Evolutionary conservation across 106 monocot genomes (phyloP).

Genomic region (Dendrobium chrysotoxum): DNA sequence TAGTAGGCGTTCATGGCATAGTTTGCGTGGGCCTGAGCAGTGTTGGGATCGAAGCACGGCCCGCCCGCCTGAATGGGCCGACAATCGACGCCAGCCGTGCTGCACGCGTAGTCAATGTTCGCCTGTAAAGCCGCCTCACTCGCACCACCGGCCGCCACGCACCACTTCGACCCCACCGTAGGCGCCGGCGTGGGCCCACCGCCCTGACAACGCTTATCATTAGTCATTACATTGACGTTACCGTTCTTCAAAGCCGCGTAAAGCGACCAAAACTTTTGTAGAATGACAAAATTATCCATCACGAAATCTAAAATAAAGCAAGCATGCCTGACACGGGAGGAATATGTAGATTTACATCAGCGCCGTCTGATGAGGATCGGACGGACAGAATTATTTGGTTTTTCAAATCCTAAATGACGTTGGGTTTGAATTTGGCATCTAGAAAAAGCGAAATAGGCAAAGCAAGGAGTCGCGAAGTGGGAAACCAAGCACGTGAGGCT

Average conservation of each 20-base stretch:
- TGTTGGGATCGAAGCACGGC: conserved; percentile 42
- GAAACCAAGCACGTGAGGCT: neutral
- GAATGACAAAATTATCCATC: neutral
- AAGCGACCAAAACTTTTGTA: neutral
- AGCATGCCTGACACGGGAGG: neutral
- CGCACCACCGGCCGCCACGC: conserved; percentile 38
- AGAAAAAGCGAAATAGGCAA: neutral
- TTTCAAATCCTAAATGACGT: neutral
- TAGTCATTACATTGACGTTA: neutral
- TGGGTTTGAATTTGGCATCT: neutral
- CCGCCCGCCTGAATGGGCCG: conserved; percentile 44
- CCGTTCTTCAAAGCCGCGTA: too few species aligned
- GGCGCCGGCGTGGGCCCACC: neutral
- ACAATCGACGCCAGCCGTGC: conserved; percentile 39
- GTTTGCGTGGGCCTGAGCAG: conserved; percentile 39
- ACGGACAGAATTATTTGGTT: neutral
- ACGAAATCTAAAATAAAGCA: neutral
- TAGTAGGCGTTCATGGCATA: conserved; percentile 69
- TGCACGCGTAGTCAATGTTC: conserved; percentile 60
- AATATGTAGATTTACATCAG: neutral
- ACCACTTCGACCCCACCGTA: conserved; percentile 29
- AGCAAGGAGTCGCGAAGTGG: neutral
- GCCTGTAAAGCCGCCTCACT: conserved; percentile 32
- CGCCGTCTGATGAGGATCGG: conserved; percentile 2
- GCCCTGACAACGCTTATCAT: neutral